phyloP scores from a whole-genome alignment of 352 stramenopile species.

The Halophytophthora polymorphica region DNA sequence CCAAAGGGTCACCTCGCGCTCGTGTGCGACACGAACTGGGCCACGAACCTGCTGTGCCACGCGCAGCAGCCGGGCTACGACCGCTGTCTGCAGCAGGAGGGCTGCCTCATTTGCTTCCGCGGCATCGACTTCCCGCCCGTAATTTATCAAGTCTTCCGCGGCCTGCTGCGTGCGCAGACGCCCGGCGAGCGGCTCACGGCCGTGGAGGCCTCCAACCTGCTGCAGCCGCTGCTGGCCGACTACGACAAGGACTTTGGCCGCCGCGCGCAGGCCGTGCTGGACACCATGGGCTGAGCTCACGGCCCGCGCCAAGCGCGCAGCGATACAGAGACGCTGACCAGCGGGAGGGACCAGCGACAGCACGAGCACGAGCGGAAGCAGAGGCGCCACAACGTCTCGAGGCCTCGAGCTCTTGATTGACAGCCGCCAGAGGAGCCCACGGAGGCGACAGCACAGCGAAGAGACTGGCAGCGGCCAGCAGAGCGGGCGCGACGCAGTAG shows the following conservation, averaged over 20 bases:
- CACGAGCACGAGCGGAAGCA: too few relatives aligned
- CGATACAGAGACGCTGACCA: too few relatives aligned
- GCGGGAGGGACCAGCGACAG: too few relatives aligned
- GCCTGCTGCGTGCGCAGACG: conserved; percentile 46
- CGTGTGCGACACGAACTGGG: conserved; percentile 75
- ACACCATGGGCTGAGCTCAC: conserved; percentile 25
- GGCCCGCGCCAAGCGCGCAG: neutral
- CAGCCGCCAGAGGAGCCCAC: too few relatives aligned
- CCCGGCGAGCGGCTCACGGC: conserved; percentile 59
- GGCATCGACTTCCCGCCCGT: conserved; percentile 67
- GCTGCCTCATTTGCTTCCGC: conserved; percentile 81
- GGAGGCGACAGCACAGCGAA: too few relatives aligned
- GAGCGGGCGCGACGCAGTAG: too few relatives aligned
- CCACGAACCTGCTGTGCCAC: conserved; percentile 62
- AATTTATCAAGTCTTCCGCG: conserved; percentile 74
- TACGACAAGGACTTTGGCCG: conserved; percentile 60
- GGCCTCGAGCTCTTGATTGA: too few relatives aligned
- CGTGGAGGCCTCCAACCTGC: conserved; percentile 41
- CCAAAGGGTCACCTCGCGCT: conserved; percentile 73
- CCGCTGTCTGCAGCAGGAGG: conserved; percentile 48
- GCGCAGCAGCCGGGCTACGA: conserved; percentile 34
- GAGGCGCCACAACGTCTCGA: too few relatives aligned
- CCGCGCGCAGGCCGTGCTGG: conserved; percentile 47
- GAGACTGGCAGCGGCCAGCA: too few relatives aligned
- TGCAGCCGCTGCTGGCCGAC: conserved; percentile 50